Percentiles rank a stretch among this genome's conserved stretches.
These are phyloP conservation scores for Passalora sequoiae DNA, from an alignment of 2,329 filamentous ascomycete species.

Conservation along the genomic window DNA sequence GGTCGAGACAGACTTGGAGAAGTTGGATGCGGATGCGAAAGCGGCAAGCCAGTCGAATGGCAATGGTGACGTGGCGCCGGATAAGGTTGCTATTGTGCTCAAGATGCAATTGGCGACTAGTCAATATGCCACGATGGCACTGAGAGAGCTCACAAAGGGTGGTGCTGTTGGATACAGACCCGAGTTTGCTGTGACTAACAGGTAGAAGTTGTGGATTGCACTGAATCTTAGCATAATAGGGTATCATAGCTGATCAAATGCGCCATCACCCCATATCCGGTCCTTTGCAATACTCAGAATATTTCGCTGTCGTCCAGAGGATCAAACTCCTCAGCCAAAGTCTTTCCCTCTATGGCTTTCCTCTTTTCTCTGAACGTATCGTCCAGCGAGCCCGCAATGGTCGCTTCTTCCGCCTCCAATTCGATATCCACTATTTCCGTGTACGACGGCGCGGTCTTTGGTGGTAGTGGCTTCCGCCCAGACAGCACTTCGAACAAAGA, in stretches of 20 bases:
- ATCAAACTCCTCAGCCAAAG: conserved; percentile 18
- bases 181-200: conserved; percentile 47
- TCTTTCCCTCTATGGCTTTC: conserved; percentile 2
- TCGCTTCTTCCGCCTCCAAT: conserved; percentile 25
- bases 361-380: conserved; percentile 42
- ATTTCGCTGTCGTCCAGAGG: conserved; percentile 34
- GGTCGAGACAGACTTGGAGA: conserved; percentile 79
- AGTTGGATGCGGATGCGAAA: conserved; percentile 39
- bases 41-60: conserved; percentile 23
- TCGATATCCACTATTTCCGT: conserved; percentile 31
- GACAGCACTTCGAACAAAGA: conserved; percentile 46
- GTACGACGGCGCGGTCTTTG: conserved; percentile 28
- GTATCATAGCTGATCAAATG: background rate
- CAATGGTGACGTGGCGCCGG: conserved; percentile 14
- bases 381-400: conserved; percentile 30
- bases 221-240: too few relatives aligned
- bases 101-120: conserved; percentile 73
- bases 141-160: conserved; percentile 70
- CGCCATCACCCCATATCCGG: background rate
- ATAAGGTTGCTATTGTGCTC: conserved; percentile 63
- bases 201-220: too few relatives aligned
- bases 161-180: conserved; percentile 60
- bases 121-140: conserved; percentile 78
- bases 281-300: conserved; percentile 23
- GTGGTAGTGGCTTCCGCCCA: conserved; percentile 41